Base-by-base conservation (phyloP, 106 monocot genomes). In the Acorus calamus region DNA sequence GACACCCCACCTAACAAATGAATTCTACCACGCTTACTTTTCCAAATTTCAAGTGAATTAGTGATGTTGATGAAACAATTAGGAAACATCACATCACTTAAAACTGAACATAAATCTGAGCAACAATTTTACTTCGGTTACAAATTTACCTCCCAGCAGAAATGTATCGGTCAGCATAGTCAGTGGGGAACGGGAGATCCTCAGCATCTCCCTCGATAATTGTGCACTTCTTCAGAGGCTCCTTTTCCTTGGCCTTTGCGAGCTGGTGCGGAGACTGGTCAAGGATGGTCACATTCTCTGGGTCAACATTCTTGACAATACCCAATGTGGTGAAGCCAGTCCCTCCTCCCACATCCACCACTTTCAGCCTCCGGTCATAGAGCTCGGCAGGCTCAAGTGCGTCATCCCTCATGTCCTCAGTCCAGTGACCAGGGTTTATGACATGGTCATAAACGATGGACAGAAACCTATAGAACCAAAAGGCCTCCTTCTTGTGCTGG, bases 231-330 rank as follows among this genome's bases (percentile, higher is more conserved):
- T 49, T 47, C 63, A 63, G 47, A 5, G 46, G 47, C 48, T 63
- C 63, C 63, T 63, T 63, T n/a, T 63, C 46, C 11, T 48, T 4
- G 8, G 63, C 63, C 63, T 63, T 63, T 13, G 45, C 44, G 11
- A 63, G 63, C 48, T 63, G 63, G 11, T 63, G 63, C 9, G 63
- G 45, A 7, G 63, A 63, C 47, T 63, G 63, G 63, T 63, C 63
- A 14, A 63, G 63, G 13, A 63, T 49, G 8, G 48, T 63, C n/a
- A 63, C 63, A 48, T 63, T 63, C 47, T 63, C 47, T 5, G 63
- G 63, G 8, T 63, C 63, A 7, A 63, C 63, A 11, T 63, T 7
- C 63, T 63, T 63, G 47, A 63, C 47, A 13, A 63, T 63, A 14
- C 47, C 63, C 46, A 48, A 11, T 12, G 63, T 63, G 63, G 47